Evolutionary conservation across 164 flowering plant species (phyloP), one percentile per base, ranked within the genome.

Genomic region (Piper betle): DNA sequence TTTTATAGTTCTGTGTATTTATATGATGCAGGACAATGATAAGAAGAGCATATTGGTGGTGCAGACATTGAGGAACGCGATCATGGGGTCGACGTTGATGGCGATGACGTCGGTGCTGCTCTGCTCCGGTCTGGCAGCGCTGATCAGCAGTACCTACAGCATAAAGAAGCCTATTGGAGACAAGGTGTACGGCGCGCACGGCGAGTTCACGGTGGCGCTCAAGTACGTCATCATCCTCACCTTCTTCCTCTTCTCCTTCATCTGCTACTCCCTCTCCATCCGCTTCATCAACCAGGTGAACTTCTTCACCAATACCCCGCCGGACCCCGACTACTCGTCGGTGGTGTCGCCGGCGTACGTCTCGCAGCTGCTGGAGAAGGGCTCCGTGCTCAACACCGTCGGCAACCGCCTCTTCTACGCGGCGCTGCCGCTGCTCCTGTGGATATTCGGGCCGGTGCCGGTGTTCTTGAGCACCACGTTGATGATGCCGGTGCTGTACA

Each of bases 21-120:
- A n/a, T n/a, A n/a, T n/a, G n/a, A 58, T 2, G 39, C 82, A 93
- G 97, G 94, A 93, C 70, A 86, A 77, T 59, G 96, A 87, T 6
- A 90, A 86, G 84, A 93, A 86, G 70, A 86, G 84, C 78, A 80
- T 93, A 20, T 65, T 93, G 54, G 96, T 91, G 0, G 98, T 93
- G 37, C 98, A 93, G 63, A 78, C 98, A 0, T 77, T 90, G 0
- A 66, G 97, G 19, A 93, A 93, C 78, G 66, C 78, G 42, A 87
- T 93, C 38, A 93, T 93, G 97, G 98, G 94, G 20, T 78, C 97
- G n/a, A 89, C 97, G 12, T 67, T 89, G 17, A 89, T 92, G 96
- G 98, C 98, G 52, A 87, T 96, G 2, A 86, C 96, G 0, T 82
- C 97, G 0, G 80, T 90, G 70, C 88, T 93, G 19, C 78, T 93